Evolutionary conservation across 2,329 filamentous ascomycete genomes (phyloP), one percentile per base, ranked within the genome.

Genomic region (Aureobasidium musti): DNA sequence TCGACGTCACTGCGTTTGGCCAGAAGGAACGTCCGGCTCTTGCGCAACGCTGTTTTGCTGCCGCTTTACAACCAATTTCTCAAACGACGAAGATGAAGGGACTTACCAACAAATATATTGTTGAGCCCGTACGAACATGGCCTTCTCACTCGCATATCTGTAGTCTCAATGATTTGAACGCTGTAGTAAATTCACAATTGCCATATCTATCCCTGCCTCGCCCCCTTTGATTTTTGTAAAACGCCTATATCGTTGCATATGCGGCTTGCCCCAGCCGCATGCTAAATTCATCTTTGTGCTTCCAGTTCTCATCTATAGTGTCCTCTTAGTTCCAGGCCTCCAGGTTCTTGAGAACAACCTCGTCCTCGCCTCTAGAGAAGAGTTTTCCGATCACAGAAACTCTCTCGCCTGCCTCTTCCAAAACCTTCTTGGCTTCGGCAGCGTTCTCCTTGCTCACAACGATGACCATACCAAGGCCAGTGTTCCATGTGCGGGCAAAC

Each of bases 401-500:
- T 67, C 82, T 88, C 83, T 97, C 93, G 19, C 91, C 91, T 53
- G 85, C 83, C 30, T 80, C 82, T 73, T 87, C 82, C 26, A 97
- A 80, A 52, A 86, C 80, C 63, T 81, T 78, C 23, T 82, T 81
- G 1, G 91, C 87, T 43, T 83, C 81, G 6, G 86, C 83, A 1
- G 83, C 91, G 71, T 90, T 84, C 39, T 81, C 83, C 66, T 84
- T 81, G 33, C 85, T 86, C 2, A 97, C 91, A 5, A 92, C 92
- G 35, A 93, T 82, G 6, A 97, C 91, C 93, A 99, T 98, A 54
- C 95, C 95, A 52, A 99, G 81, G 60, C 95, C 95, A 8, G 90
- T 92, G 81, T 99, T 99, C 85, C 97, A 98, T 1, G 92, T 95
- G 67, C 92, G 85, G 61, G 89, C 92, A 86, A 98, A 96, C 81